These are phyloP conservation scores for Pyrrhoderma lamaoense DNA, from an alignment of 1,284 basidiomycete species.

Conservation along the genomic window DNA sequence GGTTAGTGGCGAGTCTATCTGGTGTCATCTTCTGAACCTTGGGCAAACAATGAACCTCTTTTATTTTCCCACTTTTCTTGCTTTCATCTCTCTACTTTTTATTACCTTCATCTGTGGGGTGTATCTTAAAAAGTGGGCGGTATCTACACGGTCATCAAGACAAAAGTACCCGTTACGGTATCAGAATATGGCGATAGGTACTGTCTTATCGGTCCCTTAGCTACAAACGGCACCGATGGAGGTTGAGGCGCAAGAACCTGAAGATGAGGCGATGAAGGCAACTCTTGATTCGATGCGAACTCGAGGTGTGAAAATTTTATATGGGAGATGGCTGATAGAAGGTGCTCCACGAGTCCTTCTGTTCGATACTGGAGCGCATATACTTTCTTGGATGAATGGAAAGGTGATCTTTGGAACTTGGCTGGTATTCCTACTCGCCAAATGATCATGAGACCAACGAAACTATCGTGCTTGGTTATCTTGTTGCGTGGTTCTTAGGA, in stretches of 20 bases:
- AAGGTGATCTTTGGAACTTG: slow-evolving; percentile 94
- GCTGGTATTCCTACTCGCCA: slow-evolving; percentile 96
- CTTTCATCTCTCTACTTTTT: too few relatives aligned
- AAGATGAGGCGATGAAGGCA: slow-evolving; percentile 59
- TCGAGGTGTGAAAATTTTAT: slow-evolving; percentile 89
- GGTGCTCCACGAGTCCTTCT: slow-evolving; percentile 90
- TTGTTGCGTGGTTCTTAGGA: slow-evolving; percentile 99
- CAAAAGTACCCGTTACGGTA: slow-evolving; percentile 96
- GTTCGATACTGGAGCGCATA: slow-evolving; percentile 93
- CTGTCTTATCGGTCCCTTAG: slow-evolving; percentile 92
- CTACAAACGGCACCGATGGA: slow-evolving; percentile 99
- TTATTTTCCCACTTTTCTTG: too few relatives aligned
- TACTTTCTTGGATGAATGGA: slow-evolving; percentile 94
- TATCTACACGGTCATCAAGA: slow-evolving; percentile 99
- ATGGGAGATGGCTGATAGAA: slow-evolving; percentile 97
- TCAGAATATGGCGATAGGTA: slow-evolving; percentile 89
- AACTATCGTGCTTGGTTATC: slow-evolving; percentile 97
- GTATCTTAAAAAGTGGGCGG: slow-evolving; percentile 82
- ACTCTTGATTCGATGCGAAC: slow-evolving; percentile 74
- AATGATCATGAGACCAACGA: slow-evolving; percentile 98
- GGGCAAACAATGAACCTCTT: too few relatives aligned
- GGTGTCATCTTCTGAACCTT: too few relatives aligned
- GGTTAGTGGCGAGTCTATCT: slow-evolving; percentile 24
- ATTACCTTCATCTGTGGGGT: too few relatives aligned
- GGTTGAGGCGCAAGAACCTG: slow-evolving; percentile 88